Evolutionary conservation across 2,329 filamentous ascomycete genomes (phyloP).

Genomic region (Aureobasidium sp.): DNA sequence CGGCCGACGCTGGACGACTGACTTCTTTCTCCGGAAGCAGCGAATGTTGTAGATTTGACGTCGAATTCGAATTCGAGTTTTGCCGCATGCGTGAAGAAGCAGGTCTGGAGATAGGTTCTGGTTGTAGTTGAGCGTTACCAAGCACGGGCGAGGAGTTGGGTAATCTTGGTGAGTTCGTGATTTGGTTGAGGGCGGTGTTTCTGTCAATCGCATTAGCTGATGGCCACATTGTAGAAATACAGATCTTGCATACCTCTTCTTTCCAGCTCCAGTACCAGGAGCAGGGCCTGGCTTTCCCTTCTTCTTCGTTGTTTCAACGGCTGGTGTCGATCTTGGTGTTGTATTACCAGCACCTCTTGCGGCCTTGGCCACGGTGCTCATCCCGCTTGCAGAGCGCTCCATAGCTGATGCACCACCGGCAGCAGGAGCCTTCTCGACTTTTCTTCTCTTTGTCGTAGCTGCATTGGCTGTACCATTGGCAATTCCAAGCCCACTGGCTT

Average conservation of each 20-base stretch:
- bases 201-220: conserved; percentile 18
- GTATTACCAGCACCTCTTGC: conserved; percentile 28
- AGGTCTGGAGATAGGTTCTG: conserved; percentile 55
- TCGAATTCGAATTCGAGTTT: conserved; percentile 55
- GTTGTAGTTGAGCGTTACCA: conserved; percentile 51
- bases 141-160: conserved; percentile 66
- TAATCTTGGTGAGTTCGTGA: conserved; percentile 52
- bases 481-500: conserved; percentile 48
- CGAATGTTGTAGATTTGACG: conserved; percentile 32
- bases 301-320: conserved; percentile 59
- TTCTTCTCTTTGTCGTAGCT: conserved; percentile 64
- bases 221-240: too few species aligned
- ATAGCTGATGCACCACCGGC: conserved; percentile 40
- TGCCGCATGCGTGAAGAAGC: conserved; percentile 66
- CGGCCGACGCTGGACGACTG: conserved; percentile 27
- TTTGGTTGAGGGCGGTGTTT: conserved; percentile 43
- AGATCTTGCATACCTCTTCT: conserved; percentile 63
- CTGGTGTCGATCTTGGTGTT: conserved; percentile 64
- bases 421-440: conserved; percentile 59
- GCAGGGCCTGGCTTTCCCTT: conserved; percentile 57
- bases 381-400: conserved; percentile 61
- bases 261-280: conserved; percentile 54
- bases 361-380: conserved; percentile 34
- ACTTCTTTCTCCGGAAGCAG: conserved; percentile 41
- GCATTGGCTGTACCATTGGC: conserved; percentile 48